phyloP scores from a whole-genome alignment of 371 early-diverging fungal genomes.

The Smittium mucronatum region DNA sequence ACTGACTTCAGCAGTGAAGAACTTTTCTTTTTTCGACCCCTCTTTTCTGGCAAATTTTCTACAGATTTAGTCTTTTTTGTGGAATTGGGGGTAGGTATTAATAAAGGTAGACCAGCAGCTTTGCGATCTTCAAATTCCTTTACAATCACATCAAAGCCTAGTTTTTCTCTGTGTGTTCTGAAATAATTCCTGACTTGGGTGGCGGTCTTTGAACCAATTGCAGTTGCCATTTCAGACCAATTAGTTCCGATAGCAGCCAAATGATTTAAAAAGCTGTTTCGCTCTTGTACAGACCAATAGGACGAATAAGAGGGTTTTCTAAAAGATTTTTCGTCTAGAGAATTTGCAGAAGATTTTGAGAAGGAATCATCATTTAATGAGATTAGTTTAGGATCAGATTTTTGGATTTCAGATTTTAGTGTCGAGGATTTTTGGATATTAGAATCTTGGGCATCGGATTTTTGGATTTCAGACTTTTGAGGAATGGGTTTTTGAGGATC shows the following conservation, averaged over 20 bases:
- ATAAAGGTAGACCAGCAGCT: background rate
- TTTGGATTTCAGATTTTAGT: background rate
- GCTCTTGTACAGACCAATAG: constrained; percentile 77
- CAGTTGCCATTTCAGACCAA: constrained; percentile 61
- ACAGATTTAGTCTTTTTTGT: background rate
- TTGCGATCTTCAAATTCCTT: constrained; percentile 29
- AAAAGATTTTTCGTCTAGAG: background rate
- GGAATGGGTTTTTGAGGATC: too few species aligned
- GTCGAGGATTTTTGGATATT: too few species aligned
- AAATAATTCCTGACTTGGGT: constrained; percentile 78
- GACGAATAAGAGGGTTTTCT: constrained; percentile 46
- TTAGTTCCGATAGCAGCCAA: constrained; percentile 51
- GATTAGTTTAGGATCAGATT: background rate
- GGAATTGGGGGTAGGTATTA: background rate
- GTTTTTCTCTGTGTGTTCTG: constrained; percentile 52
- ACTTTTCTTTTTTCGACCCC: background rate
- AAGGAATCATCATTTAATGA: background rate
- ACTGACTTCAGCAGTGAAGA: background rate
- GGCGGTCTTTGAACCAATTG: constrained; percentile 60
- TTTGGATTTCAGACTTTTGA: too few species aligned
- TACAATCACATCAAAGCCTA: constrained; percentile 40
- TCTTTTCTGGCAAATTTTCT: background rate
- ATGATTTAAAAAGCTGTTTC: constrained; percentile 49
- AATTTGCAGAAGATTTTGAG: background rate
- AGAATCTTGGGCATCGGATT: too few species aligned